phyloP scores from a whole-genome alignment of 345 rosid species.

The Boechera stricta region DNA sequence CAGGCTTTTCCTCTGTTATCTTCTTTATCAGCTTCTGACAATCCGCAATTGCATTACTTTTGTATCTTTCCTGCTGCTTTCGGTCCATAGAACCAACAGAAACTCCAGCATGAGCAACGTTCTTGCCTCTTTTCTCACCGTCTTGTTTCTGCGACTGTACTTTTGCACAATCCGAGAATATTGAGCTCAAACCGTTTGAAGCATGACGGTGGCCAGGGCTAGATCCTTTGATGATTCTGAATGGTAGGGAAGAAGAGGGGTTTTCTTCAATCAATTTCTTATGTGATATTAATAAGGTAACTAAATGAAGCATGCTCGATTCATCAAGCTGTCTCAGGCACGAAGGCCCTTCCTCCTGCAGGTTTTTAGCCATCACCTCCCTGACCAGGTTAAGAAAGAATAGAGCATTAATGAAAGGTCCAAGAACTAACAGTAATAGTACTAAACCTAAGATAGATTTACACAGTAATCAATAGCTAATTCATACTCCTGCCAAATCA shows the following conservation, averaged over 20 bases:
- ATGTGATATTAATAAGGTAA: slow-evolving; percentile 62
- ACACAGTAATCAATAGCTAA: slow-evolving; percentile 17
- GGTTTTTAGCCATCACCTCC: slow-evolving; percentile 64
- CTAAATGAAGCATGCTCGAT: slow-evolving; percentile 59
- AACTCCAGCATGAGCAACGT: slow-evolving; percentile 50
- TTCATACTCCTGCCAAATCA: slow-evolving; percentile 1
- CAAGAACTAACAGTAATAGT: not conserved
- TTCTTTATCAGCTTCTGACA: slow-evolving; percentile 68
- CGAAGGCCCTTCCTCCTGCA: slow-evolving; percentile 73
- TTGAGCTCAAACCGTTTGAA: slow-evolving; percentile 62
- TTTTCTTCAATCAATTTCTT: slow-evolving; percentile 79
- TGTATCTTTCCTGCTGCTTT: slow-evolving; percentile 48
- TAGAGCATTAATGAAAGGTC: not conserved
- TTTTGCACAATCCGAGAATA: slow-evolving; percentile 47
- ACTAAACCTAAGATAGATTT: not conserved
- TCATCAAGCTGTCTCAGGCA: slow-evolving; percentile 58
- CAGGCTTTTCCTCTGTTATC: slow-evolving; percentile 58
- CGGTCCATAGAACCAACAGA: slow-evolving; percentile 34
- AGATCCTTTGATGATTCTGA: slow-evolving; percentile 48
- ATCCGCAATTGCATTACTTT: slow-evolving; percentile 54
- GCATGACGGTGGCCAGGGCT: slow-evolving; percentile 42
- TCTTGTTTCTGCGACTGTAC: slow-evolving; percentile 38
- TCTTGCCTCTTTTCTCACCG: slow-evolving; percentile 46
- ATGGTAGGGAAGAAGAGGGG: slow-evolving; percentile 58
- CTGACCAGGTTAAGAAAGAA: slow-evolving; percentile 48